These are phyloP conservation scores for Daldinia childiae DNA, from an alignment of 495 filamentous ascomycete species.

Conservation along the genomic window DNA sequence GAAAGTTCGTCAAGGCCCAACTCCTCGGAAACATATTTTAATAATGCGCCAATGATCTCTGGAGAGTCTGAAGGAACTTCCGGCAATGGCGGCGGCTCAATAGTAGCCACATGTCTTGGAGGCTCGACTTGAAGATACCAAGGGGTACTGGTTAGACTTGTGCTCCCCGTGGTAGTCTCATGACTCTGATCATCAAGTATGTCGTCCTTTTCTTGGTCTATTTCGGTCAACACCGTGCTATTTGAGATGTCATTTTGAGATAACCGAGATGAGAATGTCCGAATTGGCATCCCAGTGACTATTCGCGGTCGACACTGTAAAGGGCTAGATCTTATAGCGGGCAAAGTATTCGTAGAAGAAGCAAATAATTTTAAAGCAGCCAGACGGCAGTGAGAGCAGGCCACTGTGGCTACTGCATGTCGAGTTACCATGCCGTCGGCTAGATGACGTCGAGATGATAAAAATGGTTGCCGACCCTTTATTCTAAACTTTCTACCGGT, in stretches of 20 bases:
- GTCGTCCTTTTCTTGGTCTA: slow-evolving; percentile 6
- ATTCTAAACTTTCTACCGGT: no score
- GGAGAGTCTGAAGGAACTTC: slow-evolving; percentile 79
- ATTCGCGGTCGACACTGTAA: slow-evolving; percentile 18
- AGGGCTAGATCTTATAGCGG: slow-evolving; percentile 10
- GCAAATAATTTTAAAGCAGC: slow-evolving; percentile 41
- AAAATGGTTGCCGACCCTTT: no score
- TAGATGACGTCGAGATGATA: not conserved
- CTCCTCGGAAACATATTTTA: slow-evolving; percentile 82
- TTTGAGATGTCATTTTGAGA: slow-evolving; percentile 10
- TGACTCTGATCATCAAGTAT: not conserved
- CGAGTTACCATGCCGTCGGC: slow-evolving; percentile 31
- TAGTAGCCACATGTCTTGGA: slow-evolving; percentile 58
- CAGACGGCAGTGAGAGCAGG: slow-evolving; percentile 46
- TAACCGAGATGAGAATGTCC: slow-evolving; percentile 37
- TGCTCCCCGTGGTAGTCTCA: slow-evolving; percentile 6
- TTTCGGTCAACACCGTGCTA: not conserved
- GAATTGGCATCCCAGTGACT: slow-evolving; percentile 15
- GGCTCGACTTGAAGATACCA: slow-evolving; percentile 89
- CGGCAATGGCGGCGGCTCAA: slow-evolving; percentile 75
- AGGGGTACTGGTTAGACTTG: slow-evolving; percentile 52
- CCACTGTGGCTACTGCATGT: slow-evolving; percentile 31
- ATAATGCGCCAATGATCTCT: slow-evolving; percentile 71
- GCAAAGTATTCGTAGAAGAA: slow-evolving; percentile 21
- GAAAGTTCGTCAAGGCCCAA: slow-evolving; percentile 82